Evolutionary conservation across 1,139 yeast genomes (phyloP), one percentile per base, ranked within the genome.

Genomic region (Blastobotrys elegans): DNA sequence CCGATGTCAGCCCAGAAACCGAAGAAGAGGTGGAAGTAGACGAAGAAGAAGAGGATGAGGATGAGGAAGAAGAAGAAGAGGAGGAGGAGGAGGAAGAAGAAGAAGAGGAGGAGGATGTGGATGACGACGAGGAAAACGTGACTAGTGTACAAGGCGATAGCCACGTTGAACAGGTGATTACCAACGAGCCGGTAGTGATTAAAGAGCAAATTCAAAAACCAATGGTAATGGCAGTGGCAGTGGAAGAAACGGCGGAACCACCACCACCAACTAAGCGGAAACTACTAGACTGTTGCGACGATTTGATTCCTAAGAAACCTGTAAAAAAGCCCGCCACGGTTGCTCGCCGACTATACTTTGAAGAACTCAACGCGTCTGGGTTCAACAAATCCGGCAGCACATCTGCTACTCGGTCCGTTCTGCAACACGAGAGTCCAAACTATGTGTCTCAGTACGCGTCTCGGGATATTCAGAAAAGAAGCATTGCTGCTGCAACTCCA

Each of bases 361-460:
- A 70, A 52, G 95, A 85, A 55, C 82, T 84, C 38, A 82, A 82
- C 29, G 96, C 95, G 2, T 84, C 94, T 2, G 95, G 95, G 1
- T 82, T 80, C 54, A 79, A 80, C 55, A 83, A 83, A 34, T 82
- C 85, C 2, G 79, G 82, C 2, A 64, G 63, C 48, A 68, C 74
- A 2, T 70, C 79, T 45, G 65, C 68, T 7, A 56, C 58, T 13
- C 52, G 58, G 22, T 66, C 73, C 1, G 58, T 63, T 42, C 59
- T 62, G 13, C 73, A 68, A 50, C 41, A 38, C 14, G 41, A 38
- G 7, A 71, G 75, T 6, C 32, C 27, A 64, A 43, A 36, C 30
- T 21, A 66, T 73, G 40, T 62, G 64, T 30, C 48, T 2, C 43
- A 39, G 14, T 44, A 39, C 50, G 86, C 83, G 4, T 82, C 88